These are phyloP conservation scores for Escallonia herrerae DNA, from an alignment of 129 eudicot genomes.

Conservation along the genomic window DNA sequence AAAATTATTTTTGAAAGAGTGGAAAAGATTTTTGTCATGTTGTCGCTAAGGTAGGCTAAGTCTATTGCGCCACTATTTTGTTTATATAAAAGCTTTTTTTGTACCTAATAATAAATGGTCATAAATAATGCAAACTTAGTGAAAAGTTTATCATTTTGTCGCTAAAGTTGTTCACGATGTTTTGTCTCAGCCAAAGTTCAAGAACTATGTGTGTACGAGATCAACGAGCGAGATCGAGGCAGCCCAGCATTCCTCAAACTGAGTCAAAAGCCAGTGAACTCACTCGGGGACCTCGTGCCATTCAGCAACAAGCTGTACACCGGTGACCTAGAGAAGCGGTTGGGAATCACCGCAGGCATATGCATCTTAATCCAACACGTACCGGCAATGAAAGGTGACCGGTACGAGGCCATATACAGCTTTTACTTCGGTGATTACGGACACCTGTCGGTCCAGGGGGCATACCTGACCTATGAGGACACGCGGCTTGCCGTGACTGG, in stretches of 20 bases:
- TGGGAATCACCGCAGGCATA: slow-evolving; percentile 35
- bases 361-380: slow-evolving; percentile 29
- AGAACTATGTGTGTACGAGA: slow-evolving; percentile 34
- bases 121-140: background rate
- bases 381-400: slow-evolving; percentile 34
- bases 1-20: background rate
- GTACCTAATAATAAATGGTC: background rate
- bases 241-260: slow-evolving; percentile 35
- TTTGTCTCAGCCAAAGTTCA: slow-evolving; percentile 30
- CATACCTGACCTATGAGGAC: slow-evolving; percentile 35
- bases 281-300: slow-evolving; percentile 36
- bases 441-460: slow-evolving; percentile 36
- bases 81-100: background rate
- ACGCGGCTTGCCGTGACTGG: slow-evolving; percentile 30
- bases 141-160: background rate
- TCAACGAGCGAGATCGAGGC: slow-evolving; percentile 35
- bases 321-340: slow-evolving; percentile 31
- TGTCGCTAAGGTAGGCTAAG: background rate
- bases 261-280: slow-evolving; percentile 17
- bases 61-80: background rate
- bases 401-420: slow-evolving; percentile 39
- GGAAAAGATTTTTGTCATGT: background rate
- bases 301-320: slow-evolving; percentile 37
- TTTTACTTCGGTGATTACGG: slow-evolving; percentile 44
- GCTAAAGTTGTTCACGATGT: background rate